Percentiles rank a stretch among this genome's conserved stretches.
These are phyloP conservation scores for Stellera chamaejasme DNA, from an alignment of 345 rosid genomes.

Conservation along the genomic window DNA sequence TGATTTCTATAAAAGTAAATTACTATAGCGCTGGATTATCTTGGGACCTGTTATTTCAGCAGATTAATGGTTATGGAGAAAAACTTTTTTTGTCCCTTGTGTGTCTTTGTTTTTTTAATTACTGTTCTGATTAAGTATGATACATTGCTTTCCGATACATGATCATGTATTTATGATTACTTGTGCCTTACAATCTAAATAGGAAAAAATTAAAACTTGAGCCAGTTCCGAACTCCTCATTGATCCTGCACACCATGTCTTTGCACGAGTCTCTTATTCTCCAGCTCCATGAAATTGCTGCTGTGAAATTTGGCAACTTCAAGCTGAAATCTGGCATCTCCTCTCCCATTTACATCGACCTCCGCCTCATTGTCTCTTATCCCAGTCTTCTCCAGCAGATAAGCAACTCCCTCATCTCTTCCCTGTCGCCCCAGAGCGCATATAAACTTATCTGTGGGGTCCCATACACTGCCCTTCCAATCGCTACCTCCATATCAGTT, in stretches of 20 bases:
- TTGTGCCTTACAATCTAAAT: no score
- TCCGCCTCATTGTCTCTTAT: constrained; percentile 80
- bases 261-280: constrained; percentile 77
- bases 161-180: no score
- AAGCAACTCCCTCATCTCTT: constrained; percentile 58
- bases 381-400: constrained; percentile 74
- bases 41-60: no score
- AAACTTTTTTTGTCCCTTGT: no score
- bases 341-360: constrained; percentile 92
- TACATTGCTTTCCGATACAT: no score
- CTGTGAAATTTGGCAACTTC: constrained; percentile 83
- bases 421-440: constrained; percentile 42
- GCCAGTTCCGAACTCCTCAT: no score
- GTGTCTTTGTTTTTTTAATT: no score
- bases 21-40: no score
- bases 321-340: constrained; percentile 92
- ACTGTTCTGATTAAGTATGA: no score
- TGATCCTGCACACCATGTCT: constrained; percentile 13
- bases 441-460: constrained; percentile 82
- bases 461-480: constrained; percentile 91
- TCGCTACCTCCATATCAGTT: constrained; percentile 76
- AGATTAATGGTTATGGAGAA: no score
- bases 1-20: no score
- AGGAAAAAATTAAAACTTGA: no score
- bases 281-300: constrained; percentile 80